Evolutionary conservation across 768 basidiomycete species (phyloP), one percentile per base, ranked within the genome.

Genomic region (Agaricus blazei): DNA sequence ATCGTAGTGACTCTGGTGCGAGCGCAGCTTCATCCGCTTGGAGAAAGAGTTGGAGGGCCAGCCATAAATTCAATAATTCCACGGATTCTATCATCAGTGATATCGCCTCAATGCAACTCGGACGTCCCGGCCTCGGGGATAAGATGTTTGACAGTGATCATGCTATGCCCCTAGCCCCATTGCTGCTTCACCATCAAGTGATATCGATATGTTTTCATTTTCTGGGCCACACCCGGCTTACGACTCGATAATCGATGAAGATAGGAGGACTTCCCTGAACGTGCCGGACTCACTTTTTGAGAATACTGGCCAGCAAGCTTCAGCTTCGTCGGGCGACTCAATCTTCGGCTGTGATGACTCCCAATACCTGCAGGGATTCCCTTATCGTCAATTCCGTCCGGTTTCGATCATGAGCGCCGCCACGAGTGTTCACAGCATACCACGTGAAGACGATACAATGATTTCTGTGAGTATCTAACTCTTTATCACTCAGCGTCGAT

Each of bases 371-470:
- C 64, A 2, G 68, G 71, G 27, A 63, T 75, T 48, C n/a, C 77
- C 74, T 3, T 75, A 75, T 24, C 62, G 69, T 41, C 81, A 79
- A 29, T 86, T 83, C 70, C 74, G 87, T 14, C 87, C 87, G 0
- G 60, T 88, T 28, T 90, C 89, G 0, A 72, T 84, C 36, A 62
- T 83, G 51, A 90, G 87, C 62, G 69, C 79, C 62, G 69, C 79
- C 36, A 56, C 70, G 56, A 73, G 71, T 28, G 65, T 68, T 3
- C 78, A 82, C 41, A 81, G 80, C 56, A 78, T 83, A 0, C 67
- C 69, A 43, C 76, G 75, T 59, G 88, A 90, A 27, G 87, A 90
- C 56, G 89, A 91, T 60, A 91, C 90, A 0, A 89, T 90, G 88
- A 85, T 91, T 46, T 81, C 80, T 38, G 87, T 89, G 67, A 64